Conservation (phyloP, 2,329 filamentous ascomycete species). For the Ambrosiella beaveri region DNA sequence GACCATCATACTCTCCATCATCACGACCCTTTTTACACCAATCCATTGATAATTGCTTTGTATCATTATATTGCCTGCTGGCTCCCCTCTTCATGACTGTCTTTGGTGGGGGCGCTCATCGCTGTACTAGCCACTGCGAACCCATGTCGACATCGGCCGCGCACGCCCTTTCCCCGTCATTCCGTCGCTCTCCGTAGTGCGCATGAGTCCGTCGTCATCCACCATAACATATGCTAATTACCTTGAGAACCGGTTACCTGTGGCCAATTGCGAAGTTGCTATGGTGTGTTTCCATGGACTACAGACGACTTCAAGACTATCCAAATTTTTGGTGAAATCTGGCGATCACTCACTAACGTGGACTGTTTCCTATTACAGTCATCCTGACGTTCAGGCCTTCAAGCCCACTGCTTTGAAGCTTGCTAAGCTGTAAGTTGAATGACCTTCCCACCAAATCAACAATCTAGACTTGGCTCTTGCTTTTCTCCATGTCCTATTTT, state of each 20-base stretch:
- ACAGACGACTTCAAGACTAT: neutral
- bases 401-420: conserved; percentile 88
- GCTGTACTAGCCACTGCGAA: neutral
- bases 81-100: neutral
- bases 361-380: conserved; percentile 28
- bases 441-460: neutral
- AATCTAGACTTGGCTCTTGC: too few relatives aligned
- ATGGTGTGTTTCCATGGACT: neutral
- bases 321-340: neutral
- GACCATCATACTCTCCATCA: neutral
- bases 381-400: conserved; percentile 90
- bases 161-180: neutral
- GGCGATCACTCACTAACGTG: neutral
- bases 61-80: too few relatives aligned
- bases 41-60: neutral
- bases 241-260: neutral
- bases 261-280: neutral
- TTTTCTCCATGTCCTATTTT: neutral
- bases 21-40: neutral
- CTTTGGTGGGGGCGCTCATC: neutral
- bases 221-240: neutral
- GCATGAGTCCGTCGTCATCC: neutral
- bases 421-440: conserved; percentile 65
- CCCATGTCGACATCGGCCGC: neutral
- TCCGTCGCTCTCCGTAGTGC: neutral